These are phyloP conservation scores for Plasmodium adleri DNA, from an alignment of 169 alveolate species.

Conservation along the genomic window DNA sequence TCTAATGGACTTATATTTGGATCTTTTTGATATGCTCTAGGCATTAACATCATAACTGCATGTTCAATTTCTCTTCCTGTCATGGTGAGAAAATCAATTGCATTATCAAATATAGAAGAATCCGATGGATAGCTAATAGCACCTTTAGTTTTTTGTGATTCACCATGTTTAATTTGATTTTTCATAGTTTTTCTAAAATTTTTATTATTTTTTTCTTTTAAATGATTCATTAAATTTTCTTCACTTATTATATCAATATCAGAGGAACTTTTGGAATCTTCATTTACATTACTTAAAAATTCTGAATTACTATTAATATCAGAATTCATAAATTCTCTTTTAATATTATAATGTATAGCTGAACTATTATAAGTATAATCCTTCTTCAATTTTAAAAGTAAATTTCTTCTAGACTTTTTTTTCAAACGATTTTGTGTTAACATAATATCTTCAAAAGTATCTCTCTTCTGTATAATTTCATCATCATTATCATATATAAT, in stretches of 20 bases:
- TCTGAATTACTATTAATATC: conserved; percentile 75
- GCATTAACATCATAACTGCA: conserved; percentile 77
- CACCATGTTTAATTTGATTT: conserved; percentile 27
- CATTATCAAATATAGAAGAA: conserved; percentile 73
- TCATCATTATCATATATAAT: conserved; percentile 75
- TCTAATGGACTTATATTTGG: conserved; percentile 72
- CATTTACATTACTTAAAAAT: conserved; percentile 62
- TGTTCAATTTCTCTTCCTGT: conserved; percentile 76
- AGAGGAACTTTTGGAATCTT: conserved; percentile 32
- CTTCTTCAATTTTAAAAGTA: conserved; percentile 56
- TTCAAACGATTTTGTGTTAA: conserved; percentile 73
- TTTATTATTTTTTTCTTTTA: conserved; percentile 14
- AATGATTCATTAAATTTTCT: neutral
- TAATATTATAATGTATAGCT: conserved; percentile 61
- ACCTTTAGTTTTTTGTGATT: conserved; percentile 67
- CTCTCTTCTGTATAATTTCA: conserved; percentile 71
- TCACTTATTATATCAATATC: conserved; percentile 13
- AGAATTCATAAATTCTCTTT: conserved; percentile 70
- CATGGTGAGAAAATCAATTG: conserved; percentile 70
- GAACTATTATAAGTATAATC: conserved; percentile 73
- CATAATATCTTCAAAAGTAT: conserved; percentile 77
- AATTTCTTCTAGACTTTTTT: conserved; percentile 73
- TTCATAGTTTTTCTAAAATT: conserved; percentile 32
- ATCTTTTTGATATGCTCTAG: conserved; percentile 78
- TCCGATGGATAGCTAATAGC: conserved; percentile 73